Conservation (phyloP, 805 yeast genomes). For the Yamadazyma takamatsuzukensis region DNA sequence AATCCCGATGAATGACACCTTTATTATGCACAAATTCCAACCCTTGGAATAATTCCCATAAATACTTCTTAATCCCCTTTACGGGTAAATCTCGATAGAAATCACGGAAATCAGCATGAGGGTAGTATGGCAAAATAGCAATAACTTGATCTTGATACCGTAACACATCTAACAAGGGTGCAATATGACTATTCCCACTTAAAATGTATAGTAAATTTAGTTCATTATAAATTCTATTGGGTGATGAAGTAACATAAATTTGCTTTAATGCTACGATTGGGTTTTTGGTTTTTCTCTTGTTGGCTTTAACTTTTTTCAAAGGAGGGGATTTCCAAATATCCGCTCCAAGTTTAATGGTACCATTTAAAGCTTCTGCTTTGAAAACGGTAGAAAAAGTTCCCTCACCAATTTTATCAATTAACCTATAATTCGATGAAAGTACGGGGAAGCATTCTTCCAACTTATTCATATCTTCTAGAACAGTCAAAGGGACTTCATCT, state of each 20-base stretch:
- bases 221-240: conserved; percentile 86
- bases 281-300: conserved; percentile 23
- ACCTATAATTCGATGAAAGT: conserved; percentile 44
- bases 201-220: conserved; percentile 69
- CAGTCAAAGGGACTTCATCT: conserved; percentile 49
- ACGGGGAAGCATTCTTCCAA: conserved; percentile 54
- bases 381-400: conserved; percentile 65
- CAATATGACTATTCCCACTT: conserved; percentile 69
- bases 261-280: conserved; percentile 82
- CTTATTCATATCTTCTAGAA: conserved; percentile 54
- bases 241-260: conserved; percentile 93
- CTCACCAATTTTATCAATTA: conserved; percentile 61
- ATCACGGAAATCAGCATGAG: conserved; percentile 85
- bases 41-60: conserved; percentile 75
- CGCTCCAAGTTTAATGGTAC: conserved; percentile 31
- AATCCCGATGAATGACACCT: conserved; percentile 40
- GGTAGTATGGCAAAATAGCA: conserved; percentile 87
- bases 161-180: conserved; percentile 85
- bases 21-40: conserved; percentile 56
- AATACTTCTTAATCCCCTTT: conserved; percentile 75
- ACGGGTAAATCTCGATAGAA: conserved; percentile 78
- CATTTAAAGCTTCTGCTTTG: conserved; percentile 53
- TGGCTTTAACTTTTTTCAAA: conserved; percentile 23
- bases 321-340: conserved; percentile 47
- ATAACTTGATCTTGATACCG: conserved; percentile 88